These are phyloP conservation scores for Aspergillus nidulans DNA, from an alignment of 495 filamentous ascomycete species.

Conservation along the genomic window DNA sequence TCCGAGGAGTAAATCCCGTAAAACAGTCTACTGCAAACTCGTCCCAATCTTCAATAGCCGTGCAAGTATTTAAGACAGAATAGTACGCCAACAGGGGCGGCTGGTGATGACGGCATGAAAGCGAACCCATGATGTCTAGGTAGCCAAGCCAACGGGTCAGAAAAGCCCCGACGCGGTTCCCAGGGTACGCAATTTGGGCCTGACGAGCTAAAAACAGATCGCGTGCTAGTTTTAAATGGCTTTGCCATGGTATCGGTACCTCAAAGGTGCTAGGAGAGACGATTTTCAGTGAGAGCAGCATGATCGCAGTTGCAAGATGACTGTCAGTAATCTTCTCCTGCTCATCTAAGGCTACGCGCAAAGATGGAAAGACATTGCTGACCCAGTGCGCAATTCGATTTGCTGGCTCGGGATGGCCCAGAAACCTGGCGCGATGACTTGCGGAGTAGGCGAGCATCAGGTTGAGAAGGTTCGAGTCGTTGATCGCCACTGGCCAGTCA, in stretches of 20 bases:
- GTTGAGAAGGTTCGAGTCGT: conserved; percentile 65
- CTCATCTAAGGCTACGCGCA: conserved; percentile 60
- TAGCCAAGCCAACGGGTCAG: conserved; percentile 85
- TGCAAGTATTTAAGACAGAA: conserved; percentile 47
- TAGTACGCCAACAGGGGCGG: conserved; percentile 53
- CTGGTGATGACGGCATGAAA: conserved; percentile 65
- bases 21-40: conserved; percentile 73
- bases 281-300: conserved; percentile 82
- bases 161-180: conserved; percentile 69
- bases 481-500: conserved; percentile 56
- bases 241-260: conserved; percentile 70
- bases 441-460: conserved; percentile 79
- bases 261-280: conserved; percentile 79
- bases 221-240: conserved; percentile 70
- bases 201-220: conserved; percentile 67
- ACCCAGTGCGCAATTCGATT: conserved; percentile 78
- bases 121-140: conserved; percentile 72
- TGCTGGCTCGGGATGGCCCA: conserved; percentile 69
- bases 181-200: conserved; percentile 47
- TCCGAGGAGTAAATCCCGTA: conserved; percentile 68
- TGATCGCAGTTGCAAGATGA: conserved; percentile 78
- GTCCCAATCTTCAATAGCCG: conserved; percentile 37
- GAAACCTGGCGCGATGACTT: conserved; percentile 71
- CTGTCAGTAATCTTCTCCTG: conserved; percentile 63
- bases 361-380: conserved; percentile 69